Evolutionary conservation across 805 yeast species (phyloP).

Genomic region (Maudiozyma barnettii): DNA sequence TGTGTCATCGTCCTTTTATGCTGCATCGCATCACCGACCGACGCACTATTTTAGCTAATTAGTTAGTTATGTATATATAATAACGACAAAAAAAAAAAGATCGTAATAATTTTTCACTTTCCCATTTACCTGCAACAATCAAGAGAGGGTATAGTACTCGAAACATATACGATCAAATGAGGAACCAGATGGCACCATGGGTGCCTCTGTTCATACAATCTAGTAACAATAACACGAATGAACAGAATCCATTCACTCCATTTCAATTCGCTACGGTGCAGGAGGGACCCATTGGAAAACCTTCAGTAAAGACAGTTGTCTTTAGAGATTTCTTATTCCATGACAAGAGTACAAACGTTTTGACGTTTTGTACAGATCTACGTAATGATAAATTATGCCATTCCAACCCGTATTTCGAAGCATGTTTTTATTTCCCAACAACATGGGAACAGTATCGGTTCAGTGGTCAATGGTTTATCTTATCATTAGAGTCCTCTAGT

Average conservation of each 20-base stretch:
- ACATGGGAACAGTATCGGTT: slow-evolving; percentile 62
- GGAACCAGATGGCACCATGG: slow-evolving; percentile 62
- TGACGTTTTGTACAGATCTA: slow-evolving; percentile 63
- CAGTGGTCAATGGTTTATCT: slow-evolving; percentile 50
- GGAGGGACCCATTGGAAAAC: slow-evolving; percentile 42
- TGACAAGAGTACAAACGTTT: slow-evolving; percentile 55
- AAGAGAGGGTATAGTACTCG: too few species aligned
- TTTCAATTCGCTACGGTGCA: slow-evolving; percentile 56
- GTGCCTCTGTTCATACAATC: slow-evolving; percentile 54
- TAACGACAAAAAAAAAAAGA: too few species aligned
- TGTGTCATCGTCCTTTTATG: not conserved
- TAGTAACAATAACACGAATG: slow-evolving; percentile 34
- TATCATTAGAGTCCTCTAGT: slow-evolving; percentile 20
- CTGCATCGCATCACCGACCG: not conserved
- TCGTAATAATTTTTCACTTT: too few species aligned
- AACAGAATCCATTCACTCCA: slow-evolving; percentile 40
- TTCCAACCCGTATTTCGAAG: slow-evolving; percentile 48
- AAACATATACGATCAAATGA: slow-evolving; percentile 1
- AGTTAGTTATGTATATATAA: not conserved
- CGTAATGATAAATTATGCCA: slow-evolving; percentile 57
- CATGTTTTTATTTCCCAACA: slow-evolving; percentile 61
- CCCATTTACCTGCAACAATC: too few species aligned
- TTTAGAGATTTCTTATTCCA: slow-evolving; percentile 67
- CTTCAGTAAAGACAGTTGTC: slow-evolving; percentile 62
- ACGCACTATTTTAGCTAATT: not conserved